A percentile compares a stretch with the other conserved stretches of the same genome.
Conservation (phyloP, 352 stramenopile genomes). For the Lagenidium giganteum region DNA sequence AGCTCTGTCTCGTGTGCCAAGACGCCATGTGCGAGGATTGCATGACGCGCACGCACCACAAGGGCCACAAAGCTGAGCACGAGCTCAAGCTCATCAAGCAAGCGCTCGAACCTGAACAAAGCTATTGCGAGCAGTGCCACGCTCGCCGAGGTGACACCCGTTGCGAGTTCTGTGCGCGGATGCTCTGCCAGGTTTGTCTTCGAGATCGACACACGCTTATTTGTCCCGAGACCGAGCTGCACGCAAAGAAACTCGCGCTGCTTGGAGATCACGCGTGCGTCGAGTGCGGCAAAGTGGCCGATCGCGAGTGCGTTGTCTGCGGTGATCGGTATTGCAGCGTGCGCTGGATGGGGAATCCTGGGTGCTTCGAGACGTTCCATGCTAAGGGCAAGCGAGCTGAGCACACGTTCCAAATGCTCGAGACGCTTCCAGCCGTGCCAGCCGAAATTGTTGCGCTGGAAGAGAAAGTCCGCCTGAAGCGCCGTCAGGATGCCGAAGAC, state of each 20-base stretch:
- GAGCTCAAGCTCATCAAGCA: slow-evolving; percentile 36
- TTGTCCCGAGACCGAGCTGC: slow-evolving; percentile 49
- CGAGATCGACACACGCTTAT: slow-evolving; percentile 36
- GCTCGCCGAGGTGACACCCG: slow-evolving; percentile 28
- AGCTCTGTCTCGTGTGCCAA: slow-evolving; percentile 43
- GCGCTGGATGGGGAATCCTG: slow-evolving; percentile 63
- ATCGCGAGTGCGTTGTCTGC: slow-evolving; percentile 43
- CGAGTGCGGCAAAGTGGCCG: slow-evolving; percentile 56
- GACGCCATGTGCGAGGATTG: slow-evolving; percentile 55
- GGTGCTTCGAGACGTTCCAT: slow-evolving; percentile 65
- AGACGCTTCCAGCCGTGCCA: slow-evolving; percentile 23
- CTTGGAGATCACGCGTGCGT: slow-evolving; percentile 49
- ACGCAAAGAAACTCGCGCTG: slow-evolving; percentile 32
- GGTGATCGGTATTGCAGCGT: slow-evolving; percentile 63
- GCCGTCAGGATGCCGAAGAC: slow-evolving; percentile 30
- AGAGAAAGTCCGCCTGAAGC: slow-evolving; percentile 37
- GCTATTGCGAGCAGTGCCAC: slow-evolving; percentile 42
- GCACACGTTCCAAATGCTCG: slow-evolving; percentile 31
- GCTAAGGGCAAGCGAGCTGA: slow-evolving; percentile 44
- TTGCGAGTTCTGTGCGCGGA: slow-evolving; percentile 37
- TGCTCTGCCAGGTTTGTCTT: slow-evolving; percentile 41
- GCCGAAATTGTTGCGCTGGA: slow-evolving; percentile 36
- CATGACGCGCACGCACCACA: slow-evolving; percentile 38
- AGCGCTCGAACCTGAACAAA: slow-evolving; percentile 8
- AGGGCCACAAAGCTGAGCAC: slow-evolving; percentile 25